phyloP scores from a whole-genome alignment of 2,329 filamentous ascomycete species.

The Apiospora pterosperma region DNA sequence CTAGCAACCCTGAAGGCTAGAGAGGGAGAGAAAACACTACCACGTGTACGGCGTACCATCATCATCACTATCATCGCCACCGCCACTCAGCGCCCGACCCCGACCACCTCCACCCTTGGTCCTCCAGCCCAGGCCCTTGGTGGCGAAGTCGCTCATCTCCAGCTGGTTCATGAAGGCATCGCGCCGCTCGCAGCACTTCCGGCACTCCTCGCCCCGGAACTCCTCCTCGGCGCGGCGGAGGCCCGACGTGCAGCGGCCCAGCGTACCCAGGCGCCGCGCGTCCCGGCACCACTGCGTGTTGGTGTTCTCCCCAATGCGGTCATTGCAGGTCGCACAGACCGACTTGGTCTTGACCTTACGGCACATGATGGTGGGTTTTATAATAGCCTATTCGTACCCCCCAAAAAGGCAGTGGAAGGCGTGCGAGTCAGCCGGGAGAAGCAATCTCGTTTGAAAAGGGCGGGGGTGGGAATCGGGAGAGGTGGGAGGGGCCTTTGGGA shows the following conservation, averaged over 20 bases:
- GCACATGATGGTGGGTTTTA: constrained; percentile 10
- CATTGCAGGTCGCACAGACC: constrained; percentile 14
- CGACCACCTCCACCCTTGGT: not conserved
- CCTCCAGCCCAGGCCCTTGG: constrained; percentile 13
- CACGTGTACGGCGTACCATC: constrained; percentile 4
- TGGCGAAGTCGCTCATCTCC: constrained; percentile 12
- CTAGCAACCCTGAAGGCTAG: not conserved
- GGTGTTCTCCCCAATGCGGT: constrained; percentile 11
- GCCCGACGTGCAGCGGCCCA: constrained; percentile 14
- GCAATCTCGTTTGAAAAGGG: not conserved
- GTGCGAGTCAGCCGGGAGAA: not conserved
- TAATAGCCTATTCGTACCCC: not conserved
- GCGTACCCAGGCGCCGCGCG: constrained; percentile 8
- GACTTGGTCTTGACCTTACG: constrained; percentile 10
- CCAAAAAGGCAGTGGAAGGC: too few species aligned
- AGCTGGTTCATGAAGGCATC: constrained; percentile 12
- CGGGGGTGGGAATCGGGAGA: not conserved
- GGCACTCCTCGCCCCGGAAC: constrained; percentile 15
- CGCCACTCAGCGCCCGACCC: constrained; percentile 7
- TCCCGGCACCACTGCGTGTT: constrained; percentile 14
- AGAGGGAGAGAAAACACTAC: not conserved
- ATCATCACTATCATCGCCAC: constrained; percentile 5
- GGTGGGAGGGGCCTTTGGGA: too few species aligned
- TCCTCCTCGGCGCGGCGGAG: constrained; percentile 12
- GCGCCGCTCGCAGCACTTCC: constrained; percentile 9